Conservation (phyloP, 140 eudicot genomes). For the Flaveria floridana region DNA sequence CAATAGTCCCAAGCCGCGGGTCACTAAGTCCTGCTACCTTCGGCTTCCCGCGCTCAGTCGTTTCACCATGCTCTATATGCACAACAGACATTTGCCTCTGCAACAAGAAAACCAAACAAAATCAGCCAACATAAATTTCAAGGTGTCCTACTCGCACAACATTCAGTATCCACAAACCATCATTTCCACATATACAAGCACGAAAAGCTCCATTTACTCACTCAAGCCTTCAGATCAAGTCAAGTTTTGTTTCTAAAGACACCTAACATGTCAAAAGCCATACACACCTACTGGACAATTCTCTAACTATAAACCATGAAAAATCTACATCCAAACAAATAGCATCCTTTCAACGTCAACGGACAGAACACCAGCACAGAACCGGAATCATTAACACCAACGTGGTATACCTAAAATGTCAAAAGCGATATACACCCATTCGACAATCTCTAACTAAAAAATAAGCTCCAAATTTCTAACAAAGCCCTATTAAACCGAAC, state of each 20-base stretch:
- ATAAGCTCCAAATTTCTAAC: neutral
- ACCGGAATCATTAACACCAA: neutral
- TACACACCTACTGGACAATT: neutral
- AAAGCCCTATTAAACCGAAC: constrained; percentile 5
- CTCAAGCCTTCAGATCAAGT: neutral
- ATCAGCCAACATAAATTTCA: neutral
- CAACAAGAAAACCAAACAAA: constrained; percentile 24
- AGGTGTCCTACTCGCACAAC: neutral
- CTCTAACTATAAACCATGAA: neutral
- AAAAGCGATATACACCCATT: neutral
- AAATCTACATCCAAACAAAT: neutral
- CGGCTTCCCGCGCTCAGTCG: constrained; percentile 91
- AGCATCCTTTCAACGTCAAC: too few relatives aligned
- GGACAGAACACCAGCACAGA: too few relatives aligned
- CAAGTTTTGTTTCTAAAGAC: neutral
- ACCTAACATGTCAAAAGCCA: neutral
- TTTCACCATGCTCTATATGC: constrained; percentile 85
- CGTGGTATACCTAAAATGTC: neutral
- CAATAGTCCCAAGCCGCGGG: constrained; percentile 88
- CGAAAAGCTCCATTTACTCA: neutral
- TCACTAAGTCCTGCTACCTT: constrained; percentile 90
- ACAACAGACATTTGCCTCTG: constrained; percentile 98
- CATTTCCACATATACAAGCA: neutral
- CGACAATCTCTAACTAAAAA: neutral
- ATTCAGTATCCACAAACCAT: constrained; percentile 7